phyloP scores from a whole-genome alignment of 1,139 yeast genomes.

The Lizanozyma gosingica region DNA sequence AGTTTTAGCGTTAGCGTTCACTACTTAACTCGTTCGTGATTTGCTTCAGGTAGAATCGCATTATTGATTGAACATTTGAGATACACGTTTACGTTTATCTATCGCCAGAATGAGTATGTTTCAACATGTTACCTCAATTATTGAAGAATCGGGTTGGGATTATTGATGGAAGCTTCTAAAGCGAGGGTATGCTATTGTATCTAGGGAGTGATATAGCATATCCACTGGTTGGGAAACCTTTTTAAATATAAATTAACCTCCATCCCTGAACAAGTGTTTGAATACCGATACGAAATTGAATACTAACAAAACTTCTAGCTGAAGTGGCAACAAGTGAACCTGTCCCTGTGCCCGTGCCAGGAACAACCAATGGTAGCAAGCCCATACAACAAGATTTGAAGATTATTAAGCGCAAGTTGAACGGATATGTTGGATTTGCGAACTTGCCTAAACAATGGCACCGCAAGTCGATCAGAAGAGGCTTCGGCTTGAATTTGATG shows the following conservation, averaged over 20 bases:
- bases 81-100: too few relatives aligned
- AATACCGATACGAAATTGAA: too few relatives aligned
- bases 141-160: too few relatives aligned
- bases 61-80: too few relatives aligned
- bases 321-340: not conserved
- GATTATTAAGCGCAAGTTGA: slow-evolving; percentile 72
- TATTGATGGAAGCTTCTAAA: not conserved
- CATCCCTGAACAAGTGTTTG: too few relatives aligned
- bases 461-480: slow-evolving; percentile 86
- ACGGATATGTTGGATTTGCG: slow-evolving; percentile 95
- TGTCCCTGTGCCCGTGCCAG: not conserved
- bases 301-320: not conserved
- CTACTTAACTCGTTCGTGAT: too few relatives aligned
- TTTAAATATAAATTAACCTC: too few relatives aligned
- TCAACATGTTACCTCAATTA: too few relatives aligned
- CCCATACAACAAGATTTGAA: slow-evolving; percentile 30
- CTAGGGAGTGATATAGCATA: not conserved
- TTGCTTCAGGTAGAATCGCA: too few relatives aligned
- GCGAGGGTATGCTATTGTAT: not conserved
- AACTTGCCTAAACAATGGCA: slow-evolving; percentile 99
- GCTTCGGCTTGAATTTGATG: slow-evolving; percentile 84
- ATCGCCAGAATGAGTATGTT: not conserved
- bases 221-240: too few relatives aligned
- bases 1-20: too few relatives aligned
- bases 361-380: not conserved